Conservation (phyloP, 352 stramenopile species). For the Phytophthora nicotianae region DNA sequence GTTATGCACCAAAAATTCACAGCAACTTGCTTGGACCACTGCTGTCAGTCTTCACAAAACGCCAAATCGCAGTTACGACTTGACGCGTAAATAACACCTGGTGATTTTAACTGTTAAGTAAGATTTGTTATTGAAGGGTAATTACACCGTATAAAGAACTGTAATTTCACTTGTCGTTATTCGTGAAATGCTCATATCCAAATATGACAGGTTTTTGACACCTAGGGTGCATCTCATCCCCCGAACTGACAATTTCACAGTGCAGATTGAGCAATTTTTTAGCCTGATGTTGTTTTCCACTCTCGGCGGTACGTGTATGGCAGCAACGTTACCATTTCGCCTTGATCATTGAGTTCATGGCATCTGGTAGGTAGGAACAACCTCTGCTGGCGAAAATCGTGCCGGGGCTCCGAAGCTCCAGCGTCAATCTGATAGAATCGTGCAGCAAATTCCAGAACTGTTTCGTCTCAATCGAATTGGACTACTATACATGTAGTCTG, state of each 20-base stretch:
- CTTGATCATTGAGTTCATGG: constrained; percentile 6
- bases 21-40: constrained; percentile 19
- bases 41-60: constrained; percentile 20
- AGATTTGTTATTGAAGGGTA: too few relatives aligned
- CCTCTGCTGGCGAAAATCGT: constrained; percentile 26
- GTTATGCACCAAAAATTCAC: constrained; percentile 31
- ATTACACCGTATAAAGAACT: too few relatives aligned
- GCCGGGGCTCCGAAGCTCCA: background rate
- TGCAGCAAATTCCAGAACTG: constrained; percentile 14
- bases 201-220: constrained; percentile 23
- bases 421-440: constrained; percentile 8
- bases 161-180: too few relatives aligned
- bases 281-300: constrained; percentile 2
- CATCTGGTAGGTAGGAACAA: constrained; percentile 27
- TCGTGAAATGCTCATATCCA: too few relatives aligned
- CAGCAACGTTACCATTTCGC: constrained; percentile 2
- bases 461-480: constrained; percentile 5
- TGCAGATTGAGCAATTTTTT: constrained; percentile 3
- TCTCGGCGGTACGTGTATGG: background rate
- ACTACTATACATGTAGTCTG: too few relatives aligned
- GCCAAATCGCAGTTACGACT: constrained; percentile 26
- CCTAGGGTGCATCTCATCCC: constrained; percentile 7
- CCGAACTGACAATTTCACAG: constrained; percentile 14
- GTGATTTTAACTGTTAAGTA: background rate
- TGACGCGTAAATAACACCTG: constrained; percentile 8